Conservation (phyloP, 164 flowering plant genomes). For the Stephania yunnanensis region DNA sequence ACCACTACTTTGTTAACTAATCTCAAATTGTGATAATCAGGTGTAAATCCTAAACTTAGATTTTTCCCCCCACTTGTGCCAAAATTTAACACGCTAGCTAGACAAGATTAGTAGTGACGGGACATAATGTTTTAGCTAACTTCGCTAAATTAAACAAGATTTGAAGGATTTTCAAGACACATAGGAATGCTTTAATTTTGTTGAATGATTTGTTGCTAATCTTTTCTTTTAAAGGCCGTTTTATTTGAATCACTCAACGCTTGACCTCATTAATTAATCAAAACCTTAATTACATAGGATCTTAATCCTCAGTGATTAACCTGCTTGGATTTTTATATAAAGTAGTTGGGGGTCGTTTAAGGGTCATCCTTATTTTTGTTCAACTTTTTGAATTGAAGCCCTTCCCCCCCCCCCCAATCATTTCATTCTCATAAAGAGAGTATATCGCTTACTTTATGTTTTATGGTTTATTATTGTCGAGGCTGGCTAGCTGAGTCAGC, state of each 20-base stretch:
- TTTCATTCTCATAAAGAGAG: slow-evolving; percentile 1
- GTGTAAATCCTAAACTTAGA: neutral
- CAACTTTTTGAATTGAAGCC: slow-evolving; percentile 6
- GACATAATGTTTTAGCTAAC: neutral
- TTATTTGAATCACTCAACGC: neutral
- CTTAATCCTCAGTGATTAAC: neutral
- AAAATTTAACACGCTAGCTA: neutral
- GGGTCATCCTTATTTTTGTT: neutral
- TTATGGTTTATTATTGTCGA: neutral
- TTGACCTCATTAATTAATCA: neutral
- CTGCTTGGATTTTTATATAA: neutral
- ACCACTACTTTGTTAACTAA: neutral
- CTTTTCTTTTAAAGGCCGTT: neutral
- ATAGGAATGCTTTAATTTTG: neutral
- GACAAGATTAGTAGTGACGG: neutral
- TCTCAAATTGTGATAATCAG: neutral
- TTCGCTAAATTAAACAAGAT: neutral
- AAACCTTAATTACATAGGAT: neutral
- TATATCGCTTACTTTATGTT: neutral
- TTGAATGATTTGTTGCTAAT: neutral
- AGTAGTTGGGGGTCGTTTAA: neutral
- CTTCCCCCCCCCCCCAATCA: neutral
- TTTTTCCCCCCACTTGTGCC: neutral
- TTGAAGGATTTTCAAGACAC: neutral
- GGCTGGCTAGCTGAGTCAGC: slow-evolving; percentile 4